These are phyloP conservation scores for Aspergillus versicolor DNA, from an alignment of 2,329 filamentous ascomycete genomes.

Conservation along the genomic window DNA sequence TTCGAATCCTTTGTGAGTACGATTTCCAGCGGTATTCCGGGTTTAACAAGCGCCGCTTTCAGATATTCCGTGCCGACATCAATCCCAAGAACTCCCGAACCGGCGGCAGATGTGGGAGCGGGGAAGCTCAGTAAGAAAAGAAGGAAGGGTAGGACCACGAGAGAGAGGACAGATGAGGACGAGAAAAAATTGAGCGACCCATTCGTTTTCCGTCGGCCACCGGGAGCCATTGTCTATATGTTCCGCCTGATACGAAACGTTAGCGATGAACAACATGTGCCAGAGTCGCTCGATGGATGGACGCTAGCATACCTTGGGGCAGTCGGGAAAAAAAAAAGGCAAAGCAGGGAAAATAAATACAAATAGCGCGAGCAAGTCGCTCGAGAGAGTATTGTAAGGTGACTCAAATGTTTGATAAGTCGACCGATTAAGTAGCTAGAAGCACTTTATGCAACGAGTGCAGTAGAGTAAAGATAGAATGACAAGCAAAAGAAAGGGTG, in stretches of 20 bases:
- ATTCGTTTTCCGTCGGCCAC: constrained; percentile 27
- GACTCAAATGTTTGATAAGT: not conserved
- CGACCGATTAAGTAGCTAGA: constrained; percentile 3
- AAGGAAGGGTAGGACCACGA: constrained; percentile 51
- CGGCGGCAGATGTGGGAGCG: constrained; percentile 57
- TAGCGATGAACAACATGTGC: not conserved
- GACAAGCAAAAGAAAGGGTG: not conserved
- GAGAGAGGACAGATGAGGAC: constrained; percentile 38
- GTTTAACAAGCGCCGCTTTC: constrained; percentile 94
- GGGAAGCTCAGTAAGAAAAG: constrained; percentile 56
- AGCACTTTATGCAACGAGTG: not conserved
- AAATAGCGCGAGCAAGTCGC: not conserved
- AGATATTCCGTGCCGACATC: constrained; percentile 96
- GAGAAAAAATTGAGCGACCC: constrained; percentile 15
- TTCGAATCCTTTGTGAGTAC: constrained; percentile 97
- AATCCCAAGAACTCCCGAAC: constrained; percentile 81
- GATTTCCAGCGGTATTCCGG: constrained; percentile 94
- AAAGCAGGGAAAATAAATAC: not conserved
- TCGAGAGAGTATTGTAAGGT: not conserved
- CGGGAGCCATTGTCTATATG: constrained; percentile 33
- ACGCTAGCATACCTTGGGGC: constrained; percentile 9
- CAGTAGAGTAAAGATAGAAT: not conserved
- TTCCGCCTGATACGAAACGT: constrained; percentile 20
- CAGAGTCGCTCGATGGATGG: not conserved
- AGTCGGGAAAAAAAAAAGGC: constrained; percentile 5